Conservation (phyloP, 139 green algal genomes). For the Eudorina sp. region DNA sequence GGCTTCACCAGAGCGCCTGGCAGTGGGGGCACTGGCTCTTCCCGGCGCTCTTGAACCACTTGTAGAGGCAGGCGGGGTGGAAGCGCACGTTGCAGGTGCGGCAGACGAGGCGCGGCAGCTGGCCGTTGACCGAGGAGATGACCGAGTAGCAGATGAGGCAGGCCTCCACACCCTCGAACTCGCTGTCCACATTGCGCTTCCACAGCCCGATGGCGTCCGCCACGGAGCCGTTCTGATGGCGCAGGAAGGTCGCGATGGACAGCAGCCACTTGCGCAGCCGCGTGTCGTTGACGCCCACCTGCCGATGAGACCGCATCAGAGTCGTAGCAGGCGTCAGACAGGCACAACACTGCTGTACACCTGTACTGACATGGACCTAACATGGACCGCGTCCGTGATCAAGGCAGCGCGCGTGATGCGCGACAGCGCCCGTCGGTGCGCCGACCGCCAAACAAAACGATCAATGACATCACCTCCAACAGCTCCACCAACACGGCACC, state of each 20-base stretch:
- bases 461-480: no score
- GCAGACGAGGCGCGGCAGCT: conserved; percentile 91
- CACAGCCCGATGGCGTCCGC: conserved; percentile 88
- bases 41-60: conserved; percentile 92
- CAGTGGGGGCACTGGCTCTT: conserved; percentile 96
- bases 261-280: conserved; percentile 96
- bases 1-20: conserved; percentile 66
- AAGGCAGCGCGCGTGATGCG: no score
- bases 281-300: conserved; percentile 82
- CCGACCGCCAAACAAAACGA: no score
- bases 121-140: conserved; percentile 83
- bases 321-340: no score
- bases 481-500: no score
- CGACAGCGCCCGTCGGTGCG: no score
- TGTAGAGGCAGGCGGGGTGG: conserved; percentile 95
- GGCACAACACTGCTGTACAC: no score
- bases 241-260: conserved; percentile 89
- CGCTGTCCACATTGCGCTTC: conserved; percentile 83
- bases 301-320: no score
- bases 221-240: conserved; percentile 85
- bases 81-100: conserved; percentile 93
- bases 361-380: no score
- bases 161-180: conserved; percentile 85
- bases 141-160: conserved; percentile 98
- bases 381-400: no score